Conservation (phyloP, 768 basidiomycete genomes). For the Mycena filopes region DNA sequence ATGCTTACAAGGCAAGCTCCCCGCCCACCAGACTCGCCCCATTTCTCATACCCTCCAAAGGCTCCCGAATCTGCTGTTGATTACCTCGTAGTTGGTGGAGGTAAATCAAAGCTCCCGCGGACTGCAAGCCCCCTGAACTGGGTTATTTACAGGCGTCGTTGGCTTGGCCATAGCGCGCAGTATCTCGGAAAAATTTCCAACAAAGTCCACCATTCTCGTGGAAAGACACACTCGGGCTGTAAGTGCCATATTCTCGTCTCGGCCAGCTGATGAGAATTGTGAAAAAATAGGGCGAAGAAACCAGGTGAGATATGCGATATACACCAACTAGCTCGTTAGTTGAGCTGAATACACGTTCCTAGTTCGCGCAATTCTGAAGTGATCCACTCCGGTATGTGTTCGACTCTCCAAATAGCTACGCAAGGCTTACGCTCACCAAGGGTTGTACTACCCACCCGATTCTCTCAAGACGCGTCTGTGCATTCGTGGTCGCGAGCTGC, state of each 20-base stretch:
- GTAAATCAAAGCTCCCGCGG: conserved; percentile 55
- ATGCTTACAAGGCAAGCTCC: conserved; percentile 30
- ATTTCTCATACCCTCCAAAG: conserved; percentile 46
- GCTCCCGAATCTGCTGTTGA: conserved; percentile 80
- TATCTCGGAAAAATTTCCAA: conserved; percentile 68
- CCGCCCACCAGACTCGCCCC: not conserved
- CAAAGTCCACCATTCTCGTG: conserved; percentile 80
- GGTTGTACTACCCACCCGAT: conserved; percentile 83
- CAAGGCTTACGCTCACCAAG: conserved; percentile 48
- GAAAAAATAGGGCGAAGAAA: conserved; percentile 80
- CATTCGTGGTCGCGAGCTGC: conserved; percentile 83
- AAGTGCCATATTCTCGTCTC: not conserved
- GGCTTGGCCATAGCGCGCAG: conserved; percentile 88
- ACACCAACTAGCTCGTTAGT: no score
- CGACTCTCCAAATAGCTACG: not conserved
- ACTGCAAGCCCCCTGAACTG: no score
- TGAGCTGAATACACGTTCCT: no score
- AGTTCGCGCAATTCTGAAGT: conserved; percentile 97
- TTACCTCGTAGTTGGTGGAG: conserved; percentile 90
- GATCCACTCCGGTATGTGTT: conserved; percentile 81
- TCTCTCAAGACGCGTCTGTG: conserved; percentile 91
- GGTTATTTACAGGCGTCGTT: conserved; percentile 67
- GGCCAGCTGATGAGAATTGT: no score
- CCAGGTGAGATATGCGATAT: conserved; percentile 59
- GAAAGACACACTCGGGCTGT: conserved; percentile 74